Percentiles rank a stretch among this genome's conserved stretches.
These are phyloP conservation scores for Coemansia javaensis DNA, from an alignment of 192 early-diverging fungal species.

Conservation along the genomic window DNA sequence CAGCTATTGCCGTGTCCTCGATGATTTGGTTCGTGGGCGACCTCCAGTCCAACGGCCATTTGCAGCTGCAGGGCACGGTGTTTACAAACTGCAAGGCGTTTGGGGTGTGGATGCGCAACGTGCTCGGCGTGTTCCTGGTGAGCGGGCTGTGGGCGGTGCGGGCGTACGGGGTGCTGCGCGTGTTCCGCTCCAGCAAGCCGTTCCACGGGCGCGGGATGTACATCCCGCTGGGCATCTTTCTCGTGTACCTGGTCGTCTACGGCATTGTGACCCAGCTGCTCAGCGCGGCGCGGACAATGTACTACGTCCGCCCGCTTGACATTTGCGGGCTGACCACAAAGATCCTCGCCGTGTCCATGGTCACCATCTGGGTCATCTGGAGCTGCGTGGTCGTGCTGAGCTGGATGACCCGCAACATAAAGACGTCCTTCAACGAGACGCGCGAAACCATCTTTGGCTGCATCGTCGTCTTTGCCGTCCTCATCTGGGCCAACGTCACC, in stretches of 20 bases:
- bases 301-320: constrained; percentile 1
- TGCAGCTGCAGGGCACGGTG: constrained; percentile 3
- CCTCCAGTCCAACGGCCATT: constrained; percentile 21
- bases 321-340: too few relatives aligned
- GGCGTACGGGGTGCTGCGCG: constrained; percentile 15
- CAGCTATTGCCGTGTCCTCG: constrained; percentile 5
- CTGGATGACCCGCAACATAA: constrained; percentile 26
- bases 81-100: constrained; percentile 24
- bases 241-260: constrained; percentile 5
- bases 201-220: constrained; percentile 17
- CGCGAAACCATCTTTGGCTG: constrained; percentile 26
- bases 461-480: constrained; percentile 6
- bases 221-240: constrained; percentile 8
- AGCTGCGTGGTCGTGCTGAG: constrained; percentile 9
- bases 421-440: constrained; percentile 41
- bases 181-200: constrained; percentile 15
- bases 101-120: constrained; percentile 24
- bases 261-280: constrained; percentile 14
- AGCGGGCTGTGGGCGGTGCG: constrained; percentile 17
- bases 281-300: constrained; percentile 1
- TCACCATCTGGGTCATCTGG: constrained; percentile 15
- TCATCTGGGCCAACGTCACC: constrained; percentile 10
- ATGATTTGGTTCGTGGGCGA: constrained; percentile 42
- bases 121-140: constrained; percentile 24
- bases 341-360: constrained; percentile 12